phyloP scores from a whole-genome alignment of 306 rosid genomes.

The Styphnolobium japonicum region DNA sequence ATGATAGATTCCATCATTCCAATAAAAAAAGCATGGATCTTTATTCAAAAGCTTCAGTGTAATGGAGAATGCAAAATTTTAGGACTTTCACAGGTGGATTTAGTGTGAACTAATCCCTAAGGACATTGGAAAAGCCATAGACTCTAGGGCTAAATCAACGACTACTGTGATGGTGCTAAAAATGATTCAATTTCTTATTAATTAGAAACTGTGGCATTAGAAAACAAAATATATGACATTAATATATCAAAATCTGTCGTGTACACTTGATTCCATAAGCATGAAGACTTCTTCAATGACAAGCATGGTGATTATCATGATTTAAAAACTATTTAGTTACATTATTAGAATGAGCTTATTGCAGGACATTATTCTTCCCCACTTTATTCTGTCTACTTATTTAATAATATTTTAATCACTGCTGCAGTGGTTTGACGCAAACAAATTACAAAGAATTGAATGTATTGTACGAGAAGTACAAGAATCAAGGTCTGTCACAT shows the following conservation, averaged over 20 bases:
- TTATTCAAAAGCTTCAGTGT: neutral
- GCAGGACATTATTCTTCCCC: neutral
- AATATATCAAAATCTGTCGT: neutral
- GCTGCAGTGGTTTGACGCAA: constrained; percentile 82
- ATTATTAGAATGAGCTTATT: constrained; percentile 8
- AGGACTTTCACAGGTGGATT: neutral
- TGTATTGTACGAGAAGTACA: constrained; percentile 69
- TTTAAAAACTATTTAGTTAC: neutral
- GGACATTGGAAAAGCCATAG: neutral
- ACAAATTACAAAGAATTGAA: constrained; percentile 84
- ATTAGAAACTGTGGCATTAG: neutral
- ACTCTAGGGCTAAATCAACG: neutral
- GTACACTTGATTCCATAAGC: neutral
- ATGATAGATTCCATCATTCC: neutral
- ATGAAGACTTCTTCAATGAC: neutral
- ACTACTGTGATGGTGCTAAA: neutral
- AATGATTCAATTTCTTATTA: neutral
- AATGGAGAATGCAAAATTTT: neutral
- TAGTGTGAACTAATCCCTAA: neutral
- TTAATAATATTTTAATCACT: constrained; percentile 1
- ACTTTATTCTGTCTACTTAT: neutral
- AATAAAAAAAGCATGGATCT: neutral
- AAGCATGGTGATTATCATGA: neutral
- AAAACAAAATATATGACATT: neutral
- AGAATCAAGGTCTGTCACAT: constrained; percentile 59